Base-by-base conservation (phyloP, 2,329 filamentous ascomycete genomes). In the Colletotrichum sp. region DNA sequence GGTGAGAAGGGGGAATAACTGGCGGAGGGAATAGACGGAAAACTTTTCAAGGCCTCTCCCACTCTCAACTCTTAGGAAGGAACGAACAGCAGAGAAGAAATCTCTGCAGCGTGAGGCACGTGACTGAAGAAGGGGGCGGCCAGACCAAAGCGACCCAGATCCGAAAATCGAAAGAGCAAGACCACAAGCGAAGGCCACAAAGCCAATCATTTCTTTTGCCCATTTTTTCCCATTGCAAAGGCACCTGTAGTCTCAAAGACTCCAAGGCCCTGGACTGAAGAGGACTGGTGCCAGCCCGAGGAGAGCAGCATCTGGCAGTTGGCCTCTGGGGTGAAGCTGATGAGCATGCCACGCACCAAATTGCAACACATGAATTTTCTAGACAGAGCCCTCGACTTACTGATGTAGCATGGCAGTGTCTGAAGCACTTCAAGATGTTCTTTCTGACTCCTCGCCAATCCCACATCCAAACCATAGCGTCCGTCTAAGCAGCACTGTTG, bases 401-500 rank as follows among this genome's bases (percentile, higher is more conserved):
- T 48, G 1, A 10, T 13, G n/a, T 48, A 8, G 0, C 0, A 48
- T 22, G 10, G 6, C 0, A 48, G 0, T n/a, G 0, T n/a, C n/a
- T 22, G 2, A 7, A 48, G 6, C n/a, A 48, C 44, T 48, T 48
- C 10, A 22, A 12, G 44, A 48, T 13, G 44, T 22, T 3, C 44
- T 13, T 22, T 3, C 44, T 13, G n/a, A 48, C 44, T 48, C 8
- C 39, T 48, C 18, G 18, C 9, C 18, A n/a, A 6, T 48, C 39
- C 18, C 18, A 7, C 18, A n/a, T 48, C 39, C 39, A n/a, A 3
- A n/a, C 3, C 2, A 12, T 6, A 48, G 16, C 5, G 5, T 44
- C 39, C 15, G 0, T 44, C 0, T 3, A n/a, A 0, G 6, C 39
- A n/a, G 39, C 16, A 10, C 39, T 44, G 39, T 10, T 44, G 39